Conservation (phyloP, 306 rosid species). For the Prosopis cineraria region DNA sequence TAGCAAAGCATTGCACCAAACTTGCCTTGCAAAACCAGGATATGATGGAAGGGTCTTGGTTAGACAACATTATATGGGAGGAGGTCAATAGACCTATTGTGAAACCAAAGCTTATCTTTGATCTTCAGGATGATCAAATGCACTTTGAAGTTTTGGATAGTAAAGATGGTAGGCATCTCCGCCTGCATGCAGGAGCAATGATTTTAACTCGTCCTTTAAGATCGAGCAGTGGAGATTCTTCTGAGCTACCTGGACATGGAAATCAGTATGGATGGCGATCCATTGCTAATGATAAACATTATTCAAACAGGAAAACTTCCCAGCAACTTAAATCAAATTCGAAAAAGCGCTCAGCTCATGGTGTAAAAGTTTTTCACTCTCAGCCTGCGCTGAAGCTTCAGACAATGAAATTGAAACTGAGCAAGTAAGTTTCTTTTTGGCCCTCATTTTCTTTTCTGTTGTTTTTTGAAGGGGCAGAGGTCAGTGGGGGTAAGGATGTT, state of each 20-base stretch:
- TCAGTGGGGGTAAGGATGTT: not conserved
- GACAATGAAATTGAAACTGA: slow-evolving; percentile 90
- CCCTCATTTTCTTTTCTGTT: not conserved
- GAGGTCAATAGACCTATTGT: slow-evolving; percentile 52
- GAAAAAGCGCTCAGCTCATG: slow-evolving; percentile 85
- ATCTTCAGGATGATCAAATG: slow-evolving; percentile 97
- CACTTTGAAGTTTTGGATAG: slow-evolving; percentile 84
- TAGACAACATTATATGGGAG: slow-evolving; percentile 88
- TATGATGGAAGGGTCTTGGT: slow-evolving; percentile 82
- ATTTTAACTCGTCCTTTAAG: slow-evolving; percentile 59
- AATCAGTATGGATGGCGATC: slow-evolving; percentile 86
- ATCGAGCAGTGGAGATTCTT: slow-evolving; percentile 57
- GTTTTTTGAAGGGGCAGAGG: not conserved
- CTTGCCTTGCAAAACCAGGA: slow-evolving; percentile 69
- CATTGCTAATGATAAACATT: slow-evolving; percentile 88
- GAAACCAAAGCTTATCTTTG: slow-evolving; percentile 85
- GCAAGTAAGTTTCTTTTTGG: slow-evolving; percentile 65
- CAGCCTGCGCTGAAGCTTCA: slow-evolving; percentile 90
- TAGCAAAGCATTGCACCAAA: slow-evolving; percentile 54
- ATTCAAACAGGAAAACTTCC: slow-evolving; percentile 85
- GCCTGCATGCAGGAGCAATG: slow-evolving; percentile 94
- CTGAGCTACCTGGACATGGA: slow-evolving; percentile 76
- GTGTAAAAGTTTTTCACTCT: slow-evolving; percentile 89
- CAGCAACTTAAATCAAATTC: slow-evolving; percentile 94
- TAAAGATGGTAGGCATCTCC: slow-evolving; percentile 63